Evolutionary conservation across 2,329 filamentous ascomycete genomes (phyloP), one percentile per base, ranked within the genome.

Genomic region (Sarocladiaceae sp.): DNA sequence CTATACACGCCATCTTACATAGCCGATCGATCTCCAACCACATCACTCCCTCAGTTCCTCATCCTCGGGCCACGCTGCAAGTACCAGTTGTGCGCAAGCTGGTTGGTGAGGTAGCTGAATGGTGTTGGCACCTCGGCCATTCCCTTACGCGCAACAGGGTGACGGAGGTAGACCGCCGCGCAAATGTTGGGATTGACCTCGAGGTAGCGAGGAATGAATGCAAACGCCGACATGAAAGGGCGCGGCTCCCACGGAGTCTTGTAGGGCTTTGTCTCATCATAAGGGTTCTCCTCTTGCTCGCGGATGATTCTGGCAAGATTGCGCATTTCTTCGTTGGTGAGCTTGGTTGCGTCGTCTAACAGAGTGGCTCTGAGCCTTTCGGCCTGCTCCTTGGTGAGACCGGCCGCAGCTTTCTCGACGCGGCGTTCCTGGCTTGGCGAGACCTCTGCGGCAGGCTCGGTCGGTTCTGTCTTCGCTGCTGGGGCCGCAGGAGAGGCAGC

Each of bases 101-200:
- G 89, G 65, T 80, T 85, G n/a, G 85, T 79, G 57, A 82, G 73
- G 53, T 80, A 74, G 49, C 75, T 71, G 70, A 91, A 97, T 17
- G 93, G 93, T 22, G 89, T 90, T 1, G 93, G 93, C 55, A 93
- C 87, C 69, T 93, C 94, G 3, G 88, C 85, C 58, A 82, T 63
- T 11, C 92, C 91, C 2, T 86, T 86, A 55, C 92, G 80, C 23
- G 90, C 94, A 39, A 97, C 93, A 0, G 94, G 94, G 74, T 99
- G 93, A 53, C 94, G 82, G 56, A 99, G 74, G 69, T 99, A 99
- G 36, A 99, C 91, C 11, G 94, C 94, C 1, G 92, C 87, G 71
- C 94, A 99, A 62, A 97, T 88, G 64, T 92, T 95, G 70, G 96
- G 94, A 76, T 97, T 97, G 61, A 99, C 94, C 73, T 99, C 95